Conservation (phyloP, 2,329 filamentous ascomycete genomes). For the Phoma sp. region DNA sequence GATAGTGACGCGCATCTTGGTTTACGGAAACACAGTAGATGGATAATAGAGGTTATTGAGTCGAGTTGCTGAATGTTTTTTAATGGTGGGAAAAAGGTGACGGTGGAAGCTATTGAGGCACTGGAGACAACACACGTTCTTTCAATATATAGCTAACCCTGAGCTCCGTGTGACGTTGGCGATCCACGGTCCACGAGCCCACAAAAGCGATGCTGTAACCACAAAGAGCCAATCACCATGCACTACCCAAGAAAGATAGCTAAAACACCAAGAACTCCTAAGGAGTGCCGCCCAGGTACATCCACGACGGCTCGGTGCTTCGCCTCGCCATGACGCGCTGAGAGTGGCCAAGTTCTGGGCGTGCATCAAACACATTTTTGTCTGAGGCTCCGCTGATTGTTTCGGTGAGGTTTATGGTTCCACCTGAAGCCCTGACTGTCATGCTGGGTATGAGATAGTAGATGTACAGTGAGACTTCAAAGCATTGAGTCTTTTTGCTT, state of each 20-base stretch:
- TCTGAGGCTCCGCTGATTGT: conserved; percentile 6
- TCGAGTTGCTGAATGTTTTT: background rate
- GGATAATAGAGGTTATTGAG: background rate
- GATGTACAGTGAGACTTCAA: background rate
- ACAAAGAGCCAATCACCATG: background rate
- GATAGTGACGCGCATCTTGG: conserved; percentile 11
- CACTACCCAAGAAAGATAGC: background rate
- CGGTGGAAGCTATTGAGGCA: no score
- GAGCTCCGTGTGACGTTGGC: conserved; percentile 9
- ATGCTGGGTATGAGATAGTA: background rate
- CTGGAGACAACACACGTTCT: background rate
- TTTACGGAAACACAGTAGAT: background rate
- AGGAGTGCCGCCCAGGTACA: background rate
- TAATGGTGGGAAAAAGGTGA: background rate
- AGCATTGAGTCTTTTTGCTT: background rate
- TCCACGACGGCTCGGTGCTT: conserved; percentile 6
- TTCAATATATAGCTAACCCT: background rate
- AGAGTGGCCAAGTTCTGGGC: conserved; percentile 14
- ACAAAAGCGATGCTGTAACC: conserved; percentile 1
- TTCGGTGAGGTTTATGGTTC: conserved; percentile 6
- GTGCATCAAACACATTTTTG: conserved; percentile 4
- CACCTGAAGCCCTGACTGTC: background rate
- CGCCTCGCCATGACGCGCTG: conserved; percentile 11
- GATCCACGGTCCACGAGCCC: conserved; percentile 5
- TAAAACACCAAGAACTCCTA: background rate